These are phyloP conservation scores for Aspergillus glaucus DNA, from an alignment of 2,329 filamentous ascomycete genomes.

Conservation along the genomic window DNA sequence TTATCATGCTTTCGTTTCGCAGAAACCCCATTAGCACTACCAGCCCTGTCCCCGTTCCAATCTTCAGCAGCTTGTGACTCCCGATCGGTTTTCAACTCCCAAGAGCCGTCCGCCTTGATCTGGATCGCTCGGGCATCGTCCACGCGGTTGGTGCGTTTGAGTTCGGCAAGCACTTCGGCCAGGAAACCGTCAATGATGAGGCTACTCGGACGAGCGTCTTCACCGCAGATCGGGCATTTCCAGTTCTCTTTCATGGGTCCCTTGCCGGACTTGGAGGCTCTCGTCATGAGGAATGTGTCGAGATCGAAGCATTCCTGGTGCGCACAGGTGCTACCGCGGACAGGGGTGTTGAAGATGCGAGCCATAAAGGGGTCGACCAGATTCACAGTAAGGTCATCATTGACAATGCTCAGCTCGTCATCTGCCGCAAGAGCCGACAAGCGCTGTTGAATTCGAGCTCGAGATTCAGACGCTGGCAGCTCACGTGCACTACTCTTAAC, in stretches of 20 bases:
- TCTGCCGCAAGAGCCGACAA: constrained; percentile 39
- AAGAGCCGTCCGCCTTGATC: constrained; percentile 59
- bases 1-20: constrained; percentile 13
- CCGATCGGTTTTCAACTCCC: constrained; percentile 48
- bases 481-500: constrained; percentile 36
- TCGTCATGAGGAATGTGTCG: constrained; percentile 67
- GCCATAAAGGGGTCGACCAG: constrained; percentile 63
- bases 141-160: constrained; percentile 47
- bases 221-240: constrained; percentile 77
- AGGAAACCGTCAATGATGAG: constrained; percentile 73
- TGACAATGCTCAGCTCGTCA: constrained; percentile 59
- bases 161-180: constrained; percentile 50
- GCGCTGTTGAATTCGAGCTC: constrained; percentile 51
- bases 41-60: constrained; percentile 12
- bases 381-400: constrained; percentile 54
- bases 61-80: constrained; percentile 9
- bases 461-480: constrained; percentile 45
- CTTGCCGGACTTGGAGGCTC: constrained; percentile 44
- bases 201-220: constrained; percentile 67
- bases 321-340: constrained; percentile 61
- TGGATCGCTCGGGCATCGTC: constrained; percentile 54
- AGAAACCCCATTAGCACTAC: neutral
- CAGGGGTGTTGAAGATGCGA: constrained; percentile 62
- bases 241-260: constrained; percentile 51
- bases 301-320: constrained; percentile 91